Evolutionary conservation across 352 stramenopile genomes (phyloP).

Genomic region (Globisporangium irregulare): DNA sequence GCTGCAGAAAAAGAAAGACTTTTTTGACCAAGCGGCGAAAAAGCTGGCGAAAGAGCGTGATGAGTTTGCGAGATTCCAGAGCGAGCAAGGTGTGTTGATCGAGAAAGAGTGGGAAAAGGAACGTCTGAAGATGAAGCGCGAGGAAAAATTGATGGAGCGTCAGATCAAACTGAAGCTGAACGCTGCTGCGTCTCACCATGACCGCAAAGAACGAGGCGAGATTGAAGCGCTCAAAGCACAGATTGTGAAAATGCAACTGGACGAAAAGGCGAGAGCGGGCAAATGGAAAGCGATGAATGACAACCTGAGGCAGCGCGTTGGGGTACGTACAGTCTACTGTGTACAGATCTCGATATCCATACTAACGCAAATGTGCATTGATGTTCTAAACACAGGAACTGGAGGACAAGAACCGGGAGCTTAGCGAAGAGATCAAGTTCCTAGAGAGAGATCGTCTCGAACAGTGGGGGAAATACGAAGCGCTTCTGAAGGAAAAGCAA

Average conservation of each 20-base stretch:
- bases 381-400: slow-evolving; percentile 45
- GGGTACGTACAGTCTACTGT: slow-evolving; percentile 27
- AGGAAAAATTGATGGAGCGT: slow-evolving; percentile 60
- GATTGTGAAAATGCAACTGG: slow-evolving; percentile 78
- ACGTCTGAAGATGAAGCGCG: slow-evolving; percentile 71
- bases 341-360: background rate
- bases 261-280: slow-evolving; percentile 44
- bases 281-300: slow-evolving; percentile 75
- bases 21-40: slow-evolving; percentile 59
- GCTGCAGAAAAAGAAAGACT: slow-evolving; percentile 68
- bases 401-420: slow-evolving; percentile 69
- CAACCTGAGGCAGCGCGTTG: slow-evolving; percentile 59
- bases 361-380: background rate
- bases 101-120: slow-evolving; percentile 71
- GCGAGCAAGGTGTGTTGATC: slow-evolving; percentile 52
- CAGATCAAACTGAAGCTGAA: slow-evolving; percentile 74
- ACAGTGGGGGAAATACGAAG: slow-evolving; percentile 73
- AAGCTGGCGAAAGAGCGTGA: slow-evolving; percentile 52
- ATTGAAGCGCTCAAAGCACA: slow-evolving; percentile 78
- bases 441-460: slow-evolving; percentile 70
- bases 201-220: slow-evolving; percentile 62
- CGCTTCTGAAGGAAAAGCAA: slow-evolving; percentile 45
- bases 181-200: slow-evolving; percentile 44
- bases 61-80: slow-evolving; percentile 45
- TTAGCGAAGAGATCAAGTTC: slow-evolving; percentile 76